Conservation (phyloP, 2,329 filamentous ascomycete genomes). For the Orbilia brochopaga region DNA sequence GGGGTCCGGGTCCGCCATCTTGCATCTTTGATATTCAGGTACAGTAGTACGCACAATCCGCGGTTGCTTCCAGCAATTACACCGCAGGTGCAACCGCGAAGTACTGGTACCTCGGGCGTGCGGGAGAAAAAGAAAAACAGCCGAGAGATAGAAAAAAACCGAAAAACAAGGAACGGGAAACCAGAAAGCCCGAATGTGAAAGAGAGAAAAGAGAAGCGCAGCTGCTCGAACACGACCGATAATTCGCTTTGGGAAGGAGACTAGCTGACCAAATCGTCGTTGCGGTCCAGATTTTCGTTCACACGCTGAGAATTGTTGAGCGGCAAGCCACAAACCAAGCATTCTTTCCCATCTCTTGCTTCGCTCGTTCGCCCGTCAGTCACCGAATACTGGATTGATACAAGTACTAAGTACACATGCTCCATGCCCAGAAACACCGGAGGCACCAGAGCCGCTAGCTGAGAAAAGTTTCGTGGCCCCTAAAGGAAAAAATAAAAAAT, state of each 20-base stretch:
- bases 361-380: slow-evolving; percentile 32
- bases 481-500: slow-evolving; percentile 39
- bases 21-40: slow-evolving; percentile 49
- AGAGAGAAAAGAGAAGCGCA: not conserved
- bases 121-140: slow-evolving; percentile 23
- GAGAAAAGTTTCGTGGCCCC: slow-evolving; percentile 39
- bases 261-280: slow-evolving; percentile 18
- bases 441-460: slow-evolving; percentile 38
- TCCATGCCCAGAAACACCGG: slow-evolving; percentile 48
- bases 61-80: not conserved
- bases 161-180: slow-evolving; percentile 17
- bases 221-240: slow-evolving; percentile 21
- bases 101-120: not conserved
- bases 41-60: slow-evolving; percentile 18
- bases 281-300: slow-evolving; percentile 26
- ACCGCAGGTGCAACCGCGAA: not conserved
- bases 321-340: slow-evolving; percentile 41
- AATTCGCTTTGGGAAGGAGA: slow-evolving; percentile 41
- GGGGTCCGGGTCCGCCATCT: not conserved
- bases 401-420: too few species aligned
- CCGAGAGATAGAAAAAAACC: slow-evolving; percentile 24
- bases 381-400: slow-evolving; percentile 17
- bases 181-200: not conserved
- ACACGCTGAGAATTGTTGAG: slow-evolving; percentile 28
- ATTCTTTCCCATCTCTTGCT: slow-evolving; percentile 18